Evolutionary conservation across 495 filamentous ascomycete species (phyloP).

Genomic region (Cryomyces minteri): DNA sequence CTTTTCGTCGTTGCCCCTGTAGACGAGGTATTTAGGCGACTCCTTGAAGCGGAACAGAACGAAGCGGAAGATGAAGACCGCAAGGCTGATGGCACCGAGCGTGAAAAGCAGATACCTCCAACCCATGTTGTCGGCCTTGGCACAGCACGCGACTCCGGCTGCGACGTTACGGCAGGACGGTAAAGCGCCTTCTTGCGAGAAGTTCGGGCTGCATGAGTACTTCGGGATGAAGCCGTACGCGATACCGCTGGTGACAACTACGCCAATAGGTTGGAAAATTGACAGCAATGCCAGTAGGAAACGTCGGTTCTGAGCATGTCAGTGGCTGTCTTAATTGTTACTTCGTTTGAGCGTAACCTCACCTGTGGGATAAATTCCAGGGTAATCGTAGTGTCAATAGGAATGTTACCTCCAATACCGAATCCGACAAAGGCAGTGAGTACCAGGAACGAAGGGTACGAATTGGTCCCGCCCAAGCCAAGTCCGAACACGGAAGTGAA

Average conservation of each 20-base stretch:
- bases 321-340: too few relatives aligned
- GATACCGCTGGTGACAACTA: conserved; percentile 24
- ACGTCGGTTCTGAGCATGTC: conserved; percentile 17
- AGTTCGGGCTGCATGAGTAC: conserved; percentile 22
- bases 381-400: conserved; percentile 30
- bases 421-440: conserved; percentile 29
- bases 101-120: conserved; percentile 36
- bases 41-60: conserved; percentile 27
- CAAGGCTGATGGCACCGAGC: conserved; percentile 23
- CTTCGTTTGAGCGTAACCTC: not conserved
- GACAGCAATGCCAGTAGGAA: conserved; percentile 28
- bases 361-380: conserved; percentile 29
- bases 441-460: conserved; percentile 23
- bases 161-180: conserved; percentile 18
- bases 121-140: conserved; percentile 28
- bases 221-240: conserved; percentile 30
- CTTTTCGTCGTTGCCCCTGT: conserved; percentile 23
- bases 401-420: conserved; percentile 31
- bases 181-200: conserved; percentile 12
- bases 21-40: conserved; percentile 27
- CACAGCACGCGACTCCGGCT: conserved; percentile 25
- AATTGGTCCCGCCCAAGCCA: conserved; percentile 22
- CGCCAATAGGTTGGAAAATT: conserved; percentile 30
- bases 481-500: conserved; percentile 27
- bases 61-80: conserved; percentile 27